Conservation (phyloP, 1,284 basidiomycete genomes). For the Leccinum idahoense region DNA sequence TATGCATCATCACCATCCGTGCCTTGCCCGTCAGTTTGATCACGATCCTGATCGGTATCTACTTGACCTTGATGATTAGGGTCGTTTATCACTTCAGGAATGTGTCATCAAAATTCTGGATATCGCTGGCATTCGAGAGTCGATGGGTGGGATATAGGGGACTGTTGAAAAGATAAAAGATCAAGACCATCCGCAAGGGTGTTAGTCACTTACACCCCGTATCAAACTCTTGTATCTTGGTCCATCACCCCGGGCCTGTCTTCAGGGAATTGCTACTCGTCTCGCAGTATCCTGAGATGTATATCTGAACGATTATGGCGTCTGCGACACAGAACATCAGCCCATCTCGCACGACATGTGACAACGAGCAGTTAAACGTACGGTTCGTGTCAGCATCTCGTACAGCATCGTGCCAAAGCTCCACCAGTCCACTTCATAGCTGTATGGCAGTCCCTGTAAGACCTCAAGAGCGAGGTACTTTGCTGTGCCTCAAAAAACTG, state of each 20-base stretch:
- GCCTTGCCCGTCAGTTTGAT: constrained; percentile 62
- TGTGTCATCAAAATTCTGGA: constrained; percentile 95
- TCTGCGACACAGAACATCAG: constrained; percentile 43
- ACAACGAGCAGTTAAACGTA: constrained; percentile 39
- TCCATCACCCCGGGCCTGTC: constrained; percentile 74
- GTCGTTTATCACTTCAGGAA: constrained; percentile 84
- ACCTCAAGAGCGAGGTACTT: constrained; percentile 95
- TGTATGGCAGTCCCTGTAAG: constrained; percentile 86
- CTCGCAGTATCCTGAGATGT: constrained; percentile 87
- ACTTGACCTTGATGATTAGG: constrained; percentile 51
- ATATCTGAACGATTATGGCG: constrained; percentile 90
- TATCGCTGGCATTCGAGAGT: constrained; percentile 93
- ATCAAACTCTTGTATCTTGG: constrained; percentile 94
- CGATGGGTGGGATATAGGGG: constrained; percentile 94
- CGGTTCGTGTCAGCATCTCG: constrained; percentile 89
- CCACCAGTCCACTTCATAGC: constrained; percentile 98
- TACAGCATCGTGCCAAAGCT: constrained; percentile 95
- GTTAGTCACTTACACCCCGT: constrained; percentile 66
- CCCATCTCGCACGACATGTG: constrained; percentile 10
- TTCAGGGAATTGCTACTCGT: constrained; percentile 85
- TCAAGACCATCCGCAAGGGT: constrained; percentile 3
- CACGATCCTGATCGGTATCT: constrained; percentile 62
- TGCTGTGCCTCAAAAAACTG: constrained; percentile 85
- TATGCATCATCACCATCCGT: constrained; percentile 70
- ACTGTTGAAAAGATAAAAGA: constrained; percentile 41